phyloP scores from a whole-genome alignment of 164 flowering plant species.

The Vitis riparia region DNA sequence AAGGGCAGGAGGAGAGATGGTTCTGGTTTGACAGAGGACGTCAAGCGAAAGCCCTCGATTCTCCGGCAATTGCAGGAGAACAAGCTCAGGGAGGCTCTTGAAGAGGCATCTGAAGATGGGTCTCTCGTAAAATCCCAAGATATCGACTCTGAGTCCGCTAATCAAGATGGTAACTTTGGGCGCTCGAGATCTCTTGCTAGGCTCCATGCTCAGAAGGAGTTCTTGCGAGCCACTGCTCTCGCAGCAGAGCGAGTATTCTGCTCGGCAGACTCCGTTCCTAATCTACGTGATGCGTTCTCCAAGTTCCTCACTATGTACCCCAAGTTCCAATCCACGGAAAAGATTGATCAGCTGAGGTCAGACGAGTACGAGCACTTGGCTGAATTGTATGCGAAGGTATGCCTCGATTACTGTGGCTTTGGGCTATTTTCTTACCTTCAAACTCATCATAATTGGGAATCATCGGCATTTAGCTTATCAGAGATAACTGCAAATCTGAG shows the following conservation, averaged over 20 bases:
- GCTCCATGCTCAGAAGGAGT: constrained; percentile 63
- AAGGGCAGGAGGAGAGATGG: constrained; percentile 53
- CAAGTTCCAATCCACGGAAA: constrained; percentile 59
- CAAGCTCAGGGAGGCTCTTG: constrained; percentile 64
- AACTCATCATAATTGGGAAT: constrained; percentile 77
- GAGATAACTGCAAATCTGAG: constrained; percentile 89
- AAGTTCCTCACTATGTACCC: constrained; percentile 79
- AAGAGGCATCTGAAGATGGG: constrained; percentile 75
- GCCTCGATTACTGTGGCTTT: constrained; percentile 94
- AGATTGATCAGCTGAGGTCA: constrained; percentile 61
- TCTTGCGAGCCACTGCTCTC: constrained; percentile 58
- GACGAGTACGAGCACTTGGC: constrained; percentile 59
- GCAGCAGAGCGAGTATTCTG: constrained; percentile 56
- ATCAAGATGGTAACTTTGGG: constrained; percentile 45
- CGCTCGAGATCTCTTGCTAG: constrained; percentile 63
- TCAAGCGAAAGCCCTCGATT: constrained; percentile 33
- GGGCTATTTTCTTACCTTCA: constrained; percentile 84
- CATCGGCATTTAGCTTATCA: constrained; percentile 80
- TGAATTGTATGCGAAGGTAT: constrained; percentile 61
- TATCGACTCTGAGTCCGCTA: constrained; percentile 47
- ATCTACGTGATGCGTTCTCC: constrained; percentile 41
- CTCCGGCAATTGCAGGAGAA: constrained; percentile 48
- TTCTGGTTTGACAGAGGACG: constrained; percentile 32
- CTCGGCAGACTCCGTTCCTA: constrained; percentile 50
- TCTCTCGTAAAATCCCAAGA: constrained; percentile 55